A percentile compares a stretch with the other conserved stretches of the same genome.
phyloP scores from a whole-genome alignment of 257 asterid species.

The Handroanthus guayacan region DNA sequence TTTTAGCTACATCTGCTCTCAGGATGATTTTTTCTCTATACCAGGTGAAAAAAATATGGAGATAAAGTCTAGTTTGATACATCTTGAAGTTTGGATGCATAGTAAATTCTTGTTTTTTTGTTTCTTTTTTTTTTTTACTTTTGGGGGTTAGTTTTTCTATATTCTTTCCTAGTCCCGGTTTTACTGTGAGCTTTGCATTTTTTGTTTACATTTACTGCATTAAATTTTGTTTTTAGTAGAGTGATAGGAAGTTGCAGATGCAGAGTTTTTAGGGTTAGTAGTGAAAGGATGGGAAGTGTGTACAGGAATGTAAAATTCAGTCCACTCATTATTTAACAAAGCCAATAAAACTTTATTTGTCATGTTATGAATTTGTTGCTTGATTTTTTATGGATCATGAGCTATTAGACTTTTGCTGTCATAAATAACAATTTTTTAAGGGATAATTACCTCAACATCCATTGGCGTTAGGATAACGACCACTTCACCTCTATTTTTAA shows the following conservation, averaged over 20 bases:
- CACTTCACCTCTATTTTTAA: too few species aligned
- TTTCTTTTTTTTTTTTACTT: background rate
- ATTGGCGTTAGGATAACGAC: too few species aligned
- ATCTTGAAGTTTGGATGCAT: constrained; percentile 38
- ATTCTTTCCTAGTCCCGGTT: constrained; percentile 47
- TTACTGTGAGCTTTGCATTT: constrained; percentile 53
- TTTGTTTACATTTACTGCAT: constrained; percentile 24
- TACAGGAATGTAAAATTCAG: constrained; percentile 57
- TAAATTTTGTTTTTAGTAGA: constrained; percentile 36
- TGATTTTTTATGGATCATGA: background rate
- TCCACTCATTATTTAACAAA: constrained; percentile 45
- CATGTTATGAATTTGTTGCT: background rate
- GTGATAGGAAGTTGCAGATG: constrained; percentile 46
- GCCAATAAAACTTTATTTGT: constrained; percentile 53
- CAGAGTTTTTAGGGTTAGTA: constrained; percentile 44
- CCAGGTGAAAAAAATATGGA: constrained; percentile 37
- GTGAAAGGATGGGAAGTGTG: constrained; percentile 54
- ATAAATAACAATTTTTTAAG: too few species aligned
- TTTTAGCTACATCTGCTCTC: constrained; percentile 67
- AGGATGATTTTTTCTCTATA: constrained; percentile 38
- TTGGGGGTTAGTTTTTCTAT: constrained; percentile 47
- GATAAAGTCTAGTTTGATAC: constrained; percentile 30
- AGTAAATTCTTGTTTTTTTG: constrained; percentile 34
- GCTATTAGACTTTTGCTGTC: too few species aligned
- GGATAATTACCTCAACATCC: too few species aligned